Conservation (phyloP, 2,329 filamentous ascomycete genomes). For the Botrytis aclada region DNA sequence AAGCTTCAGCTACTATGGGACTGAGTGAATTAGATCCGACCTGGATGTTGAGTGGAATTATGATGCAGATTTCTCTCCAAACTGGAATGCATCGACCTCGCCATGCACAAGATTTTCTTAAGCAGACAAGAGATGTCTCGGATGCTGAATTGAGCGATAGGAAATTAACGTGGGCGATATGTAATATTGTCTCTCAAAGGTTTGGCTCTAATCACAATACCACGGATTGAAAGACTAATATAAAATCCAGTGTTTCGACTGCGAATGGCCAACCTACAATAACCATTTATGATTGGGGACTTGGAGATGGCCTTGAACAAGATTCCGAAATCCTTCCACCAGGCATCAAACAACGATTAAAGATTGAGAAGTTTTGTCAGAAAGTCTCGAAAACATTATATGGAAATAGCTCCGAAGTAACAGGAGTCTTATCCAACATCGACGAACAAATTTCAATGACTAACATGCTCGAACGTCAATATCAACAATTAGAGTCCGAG, state of each 20-base stretch:
- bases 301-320: constrained; percentile 43
- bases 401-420: constrained; percentile 48
- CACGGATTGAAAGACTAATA: background rate
- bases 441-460: constrained; percentile 44
- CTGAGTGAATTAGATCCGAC: constrained; percentile 27
- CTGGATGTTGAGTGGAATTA: constrained; percentile 33
- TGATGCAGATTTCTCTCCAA: constrained; percentile 35
- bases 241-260: constrained; percentile 53
- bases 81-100: constrained; percentile 33
- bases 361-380: constrained; percentile 56
- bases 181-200: constrained; percentile 66
- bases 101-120: constrained; percentile 28
- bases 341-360: constrained; percentile 49
- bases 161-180: constrained; percentile 64
- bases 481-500: constrained; percentile 16
- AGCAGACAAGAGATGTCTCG: constrained; percentile 27
- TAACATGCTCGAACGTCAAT: constrained; percentile 39
- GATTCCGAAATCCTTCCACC: constrained; percentile 48
- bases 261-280: constrained; percentile 65
- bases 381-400: constrained; percentile 56
- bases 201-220: constrained; percentile 28
- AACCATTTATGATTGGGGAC: constrained; percentile 58
- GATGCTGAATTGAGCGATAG: constrained; percentile 45
- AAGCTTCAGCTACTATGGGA: constrained; percentile 17
- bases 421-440: constrained; percentile 40